These are phyloP conservation scores for Boletus fagicola DNA, from an alignment of 768 basidiomycete genomes.

Conservation along the genomic window DNA sequence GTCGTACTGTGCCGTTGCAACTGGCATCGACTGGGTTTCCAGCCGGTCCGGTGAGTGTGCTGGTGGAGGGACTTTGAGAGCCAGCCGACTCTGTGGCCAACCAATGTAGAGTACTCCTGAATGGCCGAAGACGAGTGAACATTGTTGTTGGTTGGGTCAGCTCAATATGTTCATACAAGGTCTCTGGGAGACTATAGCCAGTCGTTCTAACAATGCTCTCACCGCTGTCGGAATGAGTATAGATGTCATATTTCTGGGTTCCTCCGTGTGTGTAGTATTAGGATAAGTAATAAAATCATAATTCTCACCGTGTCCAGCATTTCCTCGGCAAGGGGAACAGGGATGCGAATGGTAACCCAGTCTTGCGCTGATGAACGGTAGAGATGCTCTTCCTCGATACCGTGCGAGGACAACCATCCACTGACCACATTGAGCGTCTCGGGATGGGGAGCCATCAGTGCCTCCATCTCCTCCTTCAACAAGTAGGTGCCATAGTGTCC, in stretches of 20 bases:
- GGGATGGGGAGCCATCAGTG: conserved; percentile 54
- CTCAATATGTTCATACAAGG: conserved; percentile 60
- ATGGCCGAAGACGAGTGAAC: conserved; percentile 49
- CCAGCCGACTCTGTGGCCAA: conserved; percentile 9
- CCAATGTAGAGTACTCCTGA: conserved; percentile 42
- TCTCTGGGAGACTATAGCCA: conserved; percentile 60
- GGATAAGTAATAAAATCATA: background rate
- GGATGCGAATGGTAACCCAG: conserved; percentile 62
- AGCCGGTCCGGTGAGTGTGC: conserved; percentile 29
- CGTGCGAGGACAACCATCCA: conserved; percentile 60
- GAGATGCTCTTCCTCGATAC: conserved; percentile 46
- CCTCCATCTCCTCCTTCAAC: conserved; percentile 64
- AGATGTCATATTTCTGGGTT: conserved; percentile 59
- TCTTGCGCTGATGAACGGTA: conserved; percentile 63
- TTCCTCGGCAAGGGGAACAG: conserved; percentile 58
- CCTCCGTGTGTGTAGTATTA: background rate
- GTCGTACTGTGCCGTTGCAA: conserved; percentile 40
- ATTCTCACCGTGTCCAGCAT: conserved; percentile 66
- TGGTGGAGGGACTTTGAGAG: background rate
- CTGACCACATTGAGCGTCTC: conserved; percentile 53
- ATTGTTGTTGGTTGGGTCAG: conserved; percentile 72
- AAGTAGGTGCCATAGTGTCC: conserved; percentile 54
- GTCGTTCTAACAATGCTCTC: conserved; percentile 64
- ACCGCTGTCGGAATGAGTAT: conserved; percentile 52
- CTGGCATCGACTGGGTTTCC: conserved; percentile 44